These are phyloP conservation scores for Echites panduratus DNA, from an alignment of 257 asterid species.

Conservation along the genomic window DNA sequence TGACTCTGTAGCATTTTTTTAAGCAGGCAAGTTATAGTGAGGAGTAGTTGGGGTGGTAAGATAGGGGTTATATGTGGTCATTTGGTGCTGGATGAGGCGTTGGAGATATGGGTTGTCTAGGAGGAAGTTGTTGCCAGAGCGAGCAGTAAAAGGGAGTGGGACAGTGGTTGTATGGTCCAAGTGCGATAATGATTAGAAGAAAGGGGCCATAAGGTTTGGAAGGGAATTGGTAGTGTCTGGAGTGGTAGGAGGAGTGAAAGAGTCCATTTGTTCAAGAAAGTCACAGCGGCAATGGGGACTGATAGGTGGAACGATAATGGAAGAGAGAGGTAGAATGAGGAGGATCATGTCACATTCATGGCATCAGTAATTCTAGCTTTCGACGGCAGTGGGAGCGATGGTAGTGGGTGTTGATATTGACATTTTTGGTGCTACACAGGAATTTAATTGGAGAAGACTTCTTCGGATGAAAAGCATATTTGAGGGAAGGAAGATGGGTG, in stretches of 20 bases:
- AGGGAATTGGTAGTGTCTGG: conserved; percentile 19
- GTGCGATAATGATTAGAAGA: conserved; percentile 16
- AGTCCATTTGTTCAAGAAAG: conserved; percentile 72
- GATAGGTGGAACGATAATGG: conserved; percentile 51
- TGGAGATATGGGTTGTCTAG: conserved; percentile 65
- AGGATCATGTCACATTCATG: conserved; percentile 89
- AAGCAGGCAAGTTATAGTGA: conserved; percentile 46
- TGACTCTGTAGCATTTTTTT: conserved; percentile 50
- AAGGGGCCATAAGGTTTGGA: conserved; percentile 19
- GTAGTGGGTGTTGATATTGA: conserved; percentile 30
- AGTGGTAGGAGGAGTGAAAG: conserved; percentile 27
- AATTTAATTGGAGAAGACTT: not conserved
- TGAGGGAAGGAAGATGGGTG: not conserved
- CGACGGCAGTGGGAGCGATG: conserved; percentile 36
- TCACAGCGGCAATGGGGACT: conserved; percentile 86
- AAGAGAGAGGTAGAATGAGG: conserved; percentile 37
- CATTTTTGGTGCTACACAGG: conserved; percentile 10
- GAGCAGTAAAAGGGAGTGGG: conserved; percentile 26
- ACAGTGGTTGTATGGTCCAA: conserved; percentile 17
- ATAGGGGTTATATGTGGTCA: conserved; percentile 35
- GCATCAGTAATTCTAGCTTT: conserved; percentile 79
- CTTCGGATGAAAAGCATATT: not conserved
- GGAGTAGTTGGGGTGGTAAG: conserved; percentile 27
- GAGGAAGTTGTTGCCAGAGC: conserved; percentile 65
- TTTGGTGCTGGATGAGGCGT: conserved; percentile 66